These are phyloP conservation scores for Mallotus repandus DNA, from an alignment of 441 rosid genomes.

Conservation along the genomic window DNA sequence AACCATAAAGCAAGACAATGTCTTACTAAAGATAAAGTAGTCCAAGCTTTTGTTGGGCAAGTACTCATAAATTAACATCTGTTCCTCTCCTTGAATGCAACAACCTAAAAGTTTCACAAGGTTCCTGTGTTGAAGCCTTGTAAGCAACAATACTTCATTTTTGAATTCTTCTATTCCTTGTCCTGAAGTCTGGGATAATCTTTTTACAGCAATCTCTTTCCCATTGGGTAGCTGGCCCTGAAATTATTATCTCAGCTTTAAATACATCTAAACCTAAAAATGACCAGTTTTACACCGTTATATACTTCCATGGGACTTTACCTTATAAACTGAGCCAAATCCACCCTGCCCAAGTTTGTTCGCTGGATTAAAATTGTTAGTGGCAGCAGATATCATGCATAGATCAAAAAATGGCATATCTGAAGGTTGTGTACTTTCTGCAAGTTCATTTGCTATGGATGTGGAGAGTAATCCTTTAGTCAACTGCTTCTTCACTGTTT, in stretches of 20 bases:
- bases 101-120: conserved; percentile 22
- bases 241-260: background rate
- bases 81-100: conserved; percentile 16
- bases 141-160: conserved; percentile 19
- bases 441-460: background rate
- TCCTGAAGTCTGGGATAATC: conserved; percentile 10
- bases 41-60: conserved; percentile 24
- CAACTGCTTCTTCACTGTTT: conserved; percentile 13
- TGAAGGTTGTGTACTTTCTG: conserved; percentile 7
- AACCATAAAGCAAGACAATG: background rate
- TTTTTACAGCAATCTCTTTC: conserved; percentile 17
- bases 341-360: conserved; percentile 36
- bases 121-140: conserved; percentile 25
- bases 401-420: conserved; percentile 24
- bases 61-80: conserved; percentile 17
- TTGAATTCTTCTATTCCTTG: conserved; percentile 21
- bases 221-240: conserved; percentile 15
- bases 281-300: background rate
- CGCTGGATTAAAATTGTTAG: conserved; percentile 23
- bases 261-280: background rate
- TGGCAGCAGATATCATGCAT: conserved; percentile 22
- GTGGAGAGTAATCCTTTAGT: background rate
- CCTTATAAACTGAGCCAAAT: conserved; percentile 33
- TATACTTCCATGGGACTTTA: background rate
- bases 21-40: conserved; percentile 18